phyloP scores from a whole-genome alignment of 1,284 basidiomycete species.

The Ganoderma leucocontextum region DNA sequence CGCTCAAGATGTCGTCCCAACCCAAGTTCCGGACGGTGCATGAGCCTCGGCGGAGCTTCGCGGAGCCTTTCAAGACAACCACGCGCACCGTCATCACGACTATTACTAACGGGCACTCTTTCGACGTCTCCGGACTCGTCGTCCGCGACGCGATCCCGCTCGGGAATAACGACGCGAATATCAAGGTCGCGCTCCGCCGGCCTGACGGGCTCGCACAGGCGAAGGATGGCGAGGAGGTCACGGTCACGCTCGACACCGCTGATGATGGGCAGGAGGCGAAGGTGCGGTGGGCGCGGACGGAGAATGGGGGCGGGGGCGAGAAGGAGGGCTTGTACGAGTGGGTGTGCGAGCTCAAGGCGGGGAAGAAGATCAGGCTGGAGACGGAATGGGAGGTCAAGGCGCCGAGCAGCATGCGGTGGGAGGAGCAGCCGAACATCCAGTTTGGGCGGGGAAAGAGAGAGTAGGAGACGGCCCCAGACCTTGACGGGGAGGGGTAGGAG shows the following conservation, averaged over 20 bases:
- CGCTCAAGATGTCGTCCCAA: slow-evolving; percentile 22
- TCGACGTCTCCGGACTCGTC: slow-evolving; percentile 51
- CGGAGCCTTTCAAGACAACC: slow-evolving; percentile 52
- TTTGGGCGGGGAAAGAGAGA: too few relatives aligned
- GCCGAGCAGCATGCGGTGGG: background rate
- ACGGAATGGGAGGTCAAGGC: slow-evolving; percentile 34
- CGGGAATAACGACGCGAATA: slow-evolving; percentile 49
- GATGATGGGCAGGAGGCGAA: background rate
- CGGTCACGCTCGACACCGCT: slow-evolving; percentile 28
- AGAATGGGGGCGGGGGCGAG: slow-evolving; percentile 16
- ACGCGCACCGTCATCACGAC: slow-evolving; percentile 53
- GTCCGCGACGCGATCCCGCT: slow-evolving; percentile 58
- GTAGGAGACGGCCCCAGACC: too few relatives aligned
- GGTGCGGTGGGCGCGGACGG: background rate
- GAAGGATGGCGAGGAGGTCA: slow-evolving; percentile 50
- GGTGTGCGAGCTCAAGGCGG: slow-evolving; percentile 37
- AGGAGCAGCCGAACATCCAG: background rate
- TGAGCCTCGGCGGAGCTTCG: slow-evolving; percentile 42
- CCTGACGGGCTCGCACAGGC: slow-evolving; percentile 56
- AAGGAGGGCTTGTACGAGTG: slow-evolving; percentile 41
- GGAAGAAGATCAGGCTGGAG: slow-evolving; percentile 48
- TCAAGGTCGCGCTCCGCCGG: slow-evolving; percentile 55
- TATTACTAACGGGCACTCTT: slow-evolving; percentile 58
- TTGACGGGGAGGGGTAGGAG: too few relatives aligned
- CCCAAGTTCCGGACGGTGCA: slow-evolving; percentile 37